A percentile compares a stretch with the other conserved stretches of the same genome.
phyloP scores from a whole-genome alignment of 2,329 filamentous ascomycete genomes.

The Penicillium sp. region DNA sequence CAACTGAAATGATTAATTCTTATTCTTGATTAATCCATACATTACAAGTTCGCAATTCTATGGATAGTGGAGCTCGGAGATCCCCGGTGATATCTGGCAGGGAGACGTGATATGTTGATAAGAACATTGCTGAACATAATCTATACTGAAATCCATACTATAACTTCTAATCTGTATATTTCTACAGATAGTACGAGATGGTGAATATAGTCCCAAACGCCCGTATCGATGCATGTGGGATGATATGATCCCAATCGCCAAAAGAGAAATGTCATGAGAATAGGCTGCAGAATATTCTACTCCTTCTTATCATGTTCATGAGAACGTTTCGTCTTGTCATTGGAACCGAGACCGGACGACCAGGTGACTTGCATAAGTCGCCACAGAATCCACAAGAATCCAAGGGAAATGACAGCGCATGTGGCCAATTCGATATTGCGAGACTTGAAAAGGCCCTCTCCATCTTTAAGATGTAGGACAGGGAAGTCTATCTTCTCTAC shows the following conservation, averaged over 20 bases:
- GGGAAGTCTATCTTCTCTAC: conserved; percentile 62
- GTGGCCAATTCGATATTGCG: conserved; percentile 56
- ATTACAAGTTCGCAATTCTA: background rate
- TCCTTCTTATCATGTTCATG: conserved; percentile 29
- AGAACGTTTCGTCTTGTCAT: background rate
- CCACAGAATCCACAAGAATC: conserved; percentile 70
- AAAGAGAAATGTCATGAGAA: background rate
- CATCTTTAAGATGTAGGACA: conserved; percentile 59
- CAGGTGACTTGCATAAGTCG: conserved; percentile 48
- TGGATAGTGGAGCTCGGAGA: background rate
- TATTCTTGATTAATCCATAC: background rate
- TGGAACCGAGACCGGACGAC: conserved; percentile 20
- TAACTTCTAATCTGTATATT: background rate
- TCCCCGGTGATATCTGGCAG: background rate
- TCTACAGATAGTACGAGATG: background rate
- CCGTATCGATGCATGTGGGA: background rate
- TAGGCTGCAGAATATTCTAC: conserved; percentile 7
- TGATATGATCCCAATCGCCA: conserved; percentile 1
- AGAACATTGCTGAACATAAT: background rate
- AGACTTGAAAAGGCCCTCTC: conserved; percentile 40
- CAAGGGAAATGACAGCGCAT: conserved; percentile 58
- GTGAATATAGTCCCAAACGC: background rate
- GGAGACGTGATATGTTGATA: background rate
- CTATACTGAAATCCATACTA: background rate
- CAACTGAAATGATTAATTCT: background rate